phyloP scores from a whole-genome alignment of 73 alveolate species.

The Loxodes magnus region DNA sequence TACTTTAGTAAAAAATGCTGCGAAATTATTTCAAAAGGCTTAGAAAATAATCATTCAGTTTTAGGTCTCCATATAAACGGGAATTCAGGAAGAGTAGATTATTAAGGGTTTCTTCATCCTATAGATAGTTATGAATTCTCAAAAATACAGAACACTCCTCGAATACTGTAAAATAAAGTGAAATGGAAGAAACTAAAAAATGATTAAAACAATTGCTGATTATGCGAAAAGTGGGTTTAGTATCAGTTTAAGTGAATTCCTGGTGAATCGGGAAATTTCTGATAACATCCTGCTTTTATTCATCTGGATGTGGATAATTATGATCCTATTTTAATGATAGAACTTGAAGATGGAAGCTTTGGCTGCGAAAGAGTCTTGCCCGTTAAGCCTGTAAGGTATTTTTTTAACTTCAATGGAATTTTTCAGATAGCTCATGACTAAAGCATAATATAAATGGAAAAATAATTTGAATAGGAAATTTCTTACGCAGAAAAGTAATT shows the following conservation, averaged over 20 bases:
- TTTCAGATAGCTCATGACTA: not conserved
- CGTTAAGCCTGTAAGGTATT: conserved; percentile 54
- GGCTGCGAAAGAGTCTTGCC: conserved; percentile 66
- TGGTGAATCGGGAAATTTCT: not conserved
- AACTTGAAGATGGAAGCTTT: conserved; percentile 11
- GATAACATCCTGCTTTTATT: conserved; percentile 36
- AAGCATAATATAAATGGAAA: not conserved
- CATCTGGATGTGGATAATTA: conserved; percentile 73
- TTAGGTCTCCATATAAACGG: conserved; percentile 79
- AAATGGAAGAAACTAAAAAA: no score
- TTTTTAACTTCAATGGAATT: conserved; percentile 11
- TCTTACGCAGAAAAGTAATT: not conserved
- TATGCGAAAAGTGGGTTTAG: conserved; percentile 9
- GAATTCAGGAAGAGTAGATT: conserved; percentile 54
- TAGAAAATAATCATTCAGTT: conserved; percentile 59
- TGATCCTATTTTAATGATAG: conserved; percentile 49
- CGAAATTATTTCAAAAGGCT: conserved; percentile 34
- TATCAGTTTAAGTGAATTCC: not conserved
- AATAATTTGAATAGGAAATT: not conserved
- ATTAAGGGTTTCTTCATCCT: conserved; percentile 62
- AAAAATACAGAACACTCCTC: no score
- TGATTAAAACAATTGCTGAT: conserved; percentile 1
- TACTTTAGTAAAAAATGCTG: conserved; percentile 40
- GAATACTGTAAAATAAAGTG: no score
- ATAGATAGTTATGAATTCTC: no score